A percentile compares a stretch with the other conserved stretches of the same genome.
phyloP scores from a whole-genome alignment of 768 basidiomycete species.

The Steccherinum ochraceum region DNA sequence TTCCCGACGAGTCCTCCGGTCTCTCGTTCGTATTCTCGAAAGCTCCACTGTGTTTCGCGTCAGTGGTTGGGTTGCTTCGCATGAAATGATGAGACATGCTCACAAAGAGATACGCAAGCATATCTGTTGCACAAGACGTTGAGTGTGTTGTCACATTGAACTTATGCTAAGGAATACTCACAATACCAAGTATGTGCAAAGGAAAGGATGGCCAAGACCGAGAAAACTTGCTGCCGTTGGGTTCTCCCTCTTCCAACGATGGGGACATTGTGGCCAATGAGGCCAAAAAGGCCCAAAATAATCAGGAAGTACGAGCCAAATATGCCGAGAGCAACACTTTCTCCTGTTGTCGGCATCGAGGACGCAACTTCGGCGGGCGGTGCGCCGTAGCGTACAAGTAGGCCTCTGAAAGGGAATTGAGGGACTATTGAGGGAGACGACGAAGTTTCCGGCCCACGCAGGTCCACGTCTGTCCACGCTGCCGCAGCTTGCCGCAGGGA shows the following conservation, averaged over 20 bases:
- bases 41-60: slow-evolving; percentile 43
- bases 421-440: too few relatives aligned
- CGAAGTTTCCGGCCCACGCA: too few relatives aligned
- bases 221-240: slow-evolving; percentile 17
- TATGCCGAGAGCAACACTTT: background rate
- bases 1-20: background rate
- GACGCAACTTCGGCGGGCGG: too few relatives aligned
- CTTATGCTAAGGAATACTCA: slow-evolving; percentile 21
- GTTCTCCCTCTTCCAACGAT: background rate
- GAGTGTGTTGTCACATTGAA: background rate
- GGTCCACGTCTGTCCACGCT: too few relatives aligned
- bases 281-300: background rate
- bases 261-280: background rate
- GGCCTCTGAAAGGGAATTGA: too few relatives aligned
- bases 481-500: too few relatives aligned
- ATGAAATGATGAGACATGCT: slow-evolving; percentile 8
- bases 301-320: background rate
- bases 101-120: slow-evolving; percentile 40
- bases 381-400: too few relatives aligned
- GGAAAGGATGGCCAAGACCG: slow-evolving; percentile 27
- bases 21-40: slow-evolving; percentile 33
- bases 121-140: slow-evolving; percentile 25
- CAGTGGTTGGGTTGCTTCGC: background rate
- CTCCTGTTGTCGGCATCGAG: too few relatives aligned
- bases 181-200: slow-evolving; percentile 47